Conservation (phyloP, 495 filamentous ascomycete species). For the Penicillium goetzii region DNA sequence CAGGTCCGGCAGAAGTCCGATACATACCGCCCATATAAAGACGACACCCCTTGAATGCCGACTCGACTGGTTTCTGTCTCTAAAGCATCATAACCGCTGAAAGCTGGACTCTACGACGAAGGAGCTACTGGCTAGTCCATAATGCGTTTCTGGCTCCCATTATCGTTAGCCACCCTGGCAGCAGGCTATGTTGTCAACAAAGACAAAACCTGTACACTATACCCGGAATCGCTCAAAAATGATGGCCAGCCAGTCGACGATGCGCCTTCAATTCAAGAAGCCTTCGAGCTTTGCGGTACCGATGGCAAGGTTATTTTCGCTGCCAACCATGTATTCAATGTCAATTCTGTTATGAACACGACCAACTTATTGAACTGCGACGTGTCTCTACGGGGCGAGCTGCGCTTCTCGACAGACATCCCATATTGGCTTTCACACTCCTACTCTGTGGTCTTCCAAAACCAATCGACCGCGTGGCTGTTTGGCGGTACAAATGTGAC, state of each 20-base stretch:
- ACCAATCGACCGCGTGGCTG: constrained; percentile 52
- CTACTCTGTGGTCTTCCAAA: constrained; percentile 49
- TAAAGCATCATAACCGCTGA: not conserved
- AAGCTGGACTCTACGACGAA: not conserved
- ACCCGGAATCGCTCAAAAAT: constrained; percentile 27
- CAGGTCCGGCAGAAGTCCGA: not conserved
- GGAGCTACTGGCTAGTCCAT: not conserved
- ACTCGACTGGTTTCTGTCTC: not conserved
- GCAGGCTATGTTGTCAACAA: constrained; percentile 21
- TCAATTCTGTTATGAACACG: constrained; percentile 49
- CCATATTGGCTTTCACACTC: constrained; percentile 50
- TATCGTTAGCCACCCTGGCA: constrained; percentile 17
- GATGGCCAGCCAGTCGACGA: constrained; percentile 34
- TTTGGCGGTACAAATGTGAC: constrained; percentile 48
- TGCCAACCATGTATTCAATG: constrained; percentile 39
- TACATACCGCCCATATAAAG: constrained; percentile 5
- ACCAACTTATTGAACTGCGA: constrained; percentile 47
- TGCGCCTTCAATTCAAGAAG: constrained; percentile 45
- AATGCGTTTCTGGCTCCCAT: constrained; percentile 12
- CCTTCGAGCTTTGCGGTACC: constrained; percentile 45
- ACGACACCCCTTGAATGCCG: not conserved
- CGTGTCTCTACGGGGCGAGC: constrained; percentile 41
- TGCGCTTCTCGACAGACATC: constrained; percentile 46
- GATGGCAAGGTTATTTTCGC: constrained; percentile 45
- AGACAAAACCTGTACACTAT: constrained; percentile 20